Base-by-base conservation (phyloP, 2,329 filamentous ascomycete genomes). In the Aspergillus neotritici region DNA sequence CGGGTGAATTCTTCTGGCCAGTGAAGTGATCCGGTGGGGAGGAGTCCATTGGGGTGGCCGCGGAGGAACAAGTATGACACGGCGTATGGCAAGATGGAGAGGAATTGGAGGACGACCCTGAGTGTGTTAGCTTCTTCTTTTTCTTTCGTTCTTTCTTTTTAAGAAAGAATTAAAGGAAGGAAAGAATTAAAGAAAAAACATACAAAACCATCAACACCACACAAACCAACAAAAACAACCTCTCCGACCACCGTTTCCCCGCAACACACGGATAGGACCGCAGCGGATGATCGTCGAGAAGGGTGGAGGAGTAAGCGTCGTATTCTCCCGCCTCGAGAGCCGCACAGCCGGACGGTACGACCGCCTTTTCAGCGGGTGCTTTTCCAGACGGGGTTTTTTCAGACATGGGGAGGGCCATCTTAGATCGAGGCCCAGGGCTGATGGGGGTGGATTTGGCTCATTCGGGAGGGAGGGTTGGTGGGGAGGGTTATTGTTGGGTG, bases 281-380 rank as follows among this genome's bases (percentile, higher is more conserved):
- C 7, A 64, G 56, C 6, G 62, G 62, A 41, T 66, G 62, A 17
- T 65, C 62, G 12, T 65, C 60, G 2, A 64, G 44, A 13, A 66
- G 38, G 48, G 46, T 33, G 44, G 43, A 50, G 15, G 51, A 44
- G 31, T 48, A 45, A 11, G 36, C 46, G 33, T 50, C 47, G 29
- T 49, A 49, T 14, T 55, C 49, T 7, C 45, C 37, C 5, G 34
- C 14, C 12, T 47, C 38, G 17, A 49, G 29, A 12, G 12, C 21
- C 9, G 21, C 21, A 9, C 7, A 25, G 6, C 7, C 7, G 7
- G 21, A 25, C 21, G 21, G 7, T 25, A 8, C 21, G 21, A 25
- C 21, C 21, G 5, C 21, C 21, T 25, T 25, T 25, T 25, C 21
- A 8, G 21, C 7, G 21, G 7, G 21, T 2, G 5, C 21, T 9